A percentile compares a stretch with the other conserved stretches of the same genome.
Evolutionary conservation across 257 asterid species (phyloP).

Genomic region (Ilex asprella): DNA sequence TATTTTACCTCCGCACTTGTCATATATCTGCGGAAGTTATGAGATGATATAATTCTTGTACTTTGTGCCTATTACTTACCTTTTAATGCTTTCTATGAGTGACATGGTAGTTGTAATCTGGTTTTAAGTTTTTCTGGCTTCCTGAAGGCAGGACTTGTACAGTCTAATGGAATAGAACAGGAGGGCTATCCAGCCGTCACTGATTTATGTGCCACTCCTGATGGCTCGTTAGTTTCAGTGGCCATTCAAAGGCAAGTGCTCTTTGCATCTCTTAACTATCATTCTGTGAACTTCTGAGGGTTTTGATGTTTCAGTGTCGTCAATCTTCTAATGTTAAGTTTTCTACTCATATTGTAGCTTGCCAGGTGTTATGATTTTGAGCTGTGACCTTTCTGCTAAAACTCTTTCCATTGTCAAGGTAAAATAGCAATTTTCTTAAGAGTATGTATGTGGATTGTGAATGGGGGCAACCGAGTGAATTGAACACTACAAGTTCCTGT

Average conservation of each 20-base stretch:
- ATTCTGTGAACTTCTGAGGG: neutral
- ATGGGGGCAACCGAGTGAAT: neutral
- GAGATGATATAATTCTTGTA: no score
- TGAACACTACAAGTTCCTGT: no score
- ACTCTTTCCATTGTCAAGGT: conserved; percentile 57
- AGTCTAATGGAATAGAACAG: conserved; percentile 40
- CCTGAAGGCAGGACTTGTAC: conserved; percentile 52
- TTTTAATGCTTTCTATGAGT: no score
- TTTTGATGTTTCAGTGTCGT: neutral
- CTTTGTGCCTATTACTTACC: no score
- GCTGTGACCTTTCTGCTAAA: conserved; percentile 45
- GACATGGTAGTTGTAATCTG: neutral
- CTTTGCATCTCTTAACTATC: conserved; percentile 6
- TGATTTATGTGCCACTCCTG: conserved; percentile 53
- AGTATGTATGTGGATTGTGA: neutral
- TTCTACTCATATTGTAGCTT: conserved; percentile 36
- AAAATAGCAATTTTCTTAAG: conserved; percentile 19
- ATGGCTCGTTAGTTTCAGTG: conserved; percentile 67
- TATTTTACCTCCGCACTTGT: no score
- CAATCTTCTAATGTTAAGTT: neutral
- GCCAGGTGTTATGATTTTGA: conserved; percentile 65
- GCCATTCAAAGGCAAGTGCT: conserved; percentile 61
- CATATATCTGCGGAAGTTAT: no score
- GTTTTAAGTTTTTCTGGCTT: conserved; percentile 16
- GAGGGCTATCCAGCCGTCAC: conserved; percentile 56